A percentile compares a stretch with the other conserved stretches of the same genome.
Evolutionary conservation across 805 yeast species (phyloP).

Genomic region (Tetrapisispora nanseiensis): DNA sequence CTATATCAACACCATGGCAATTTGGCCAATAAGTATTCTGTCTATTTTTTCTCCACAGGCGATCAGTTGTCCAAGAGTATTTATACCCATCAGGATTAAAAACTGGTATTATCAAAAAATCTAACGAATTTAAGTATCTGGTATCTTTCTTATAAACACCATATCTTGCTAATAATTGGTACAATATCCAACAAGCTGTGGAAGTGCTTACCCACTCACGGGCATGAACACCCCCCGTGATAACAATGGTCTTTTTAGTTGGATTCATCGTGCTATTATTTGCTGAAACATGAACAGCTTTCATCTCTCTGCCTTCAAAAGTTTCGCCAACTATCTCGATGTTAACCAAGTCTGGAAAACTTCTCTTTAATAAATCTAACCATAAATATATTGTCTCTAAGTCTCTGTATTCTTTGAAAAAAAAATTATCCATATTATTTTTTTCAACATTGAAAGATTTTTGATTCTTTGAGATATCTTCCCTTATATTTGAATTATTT

Average conservation of each 20-base stretch:
- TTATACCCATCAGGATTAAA: constrained; percentile 88
- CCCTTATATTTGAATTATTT: not conserved
- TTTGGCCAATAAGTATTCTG: constrained; percentile 58
- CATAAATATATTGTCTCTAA: constrained; percentile 61
- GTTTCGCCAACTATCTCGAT: constrained; percentile 68
- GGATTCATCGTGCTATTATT: constrained; percentile 32
- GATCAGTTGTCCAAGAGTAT: constrained; percentile 68
- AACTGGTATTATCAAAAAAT: constrained; percentile 71
- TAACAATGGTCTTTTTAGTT: constrained; percentile 54
- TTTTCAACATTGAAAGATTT: not conserved
- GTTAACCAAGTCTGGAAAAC: constrained; percentile 55
- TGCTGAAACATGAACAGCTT: constrained; percentile 54
- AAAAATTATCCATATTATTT: constrained; percentile 35
- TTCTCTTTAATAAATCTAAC: constrained; percentile 50
- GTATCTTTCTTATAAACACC: constrained; percentile 35
- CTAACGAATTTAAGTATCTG: constrained; percentile 45
- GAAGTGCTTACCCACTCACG: constrained; percentile 83
- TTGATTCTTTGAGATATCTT: not conserved
- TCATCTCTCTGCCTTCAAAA: constrained; percentile 60
- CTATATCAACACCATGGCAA: constrained; percentile 80
- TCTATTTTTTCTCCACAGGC: constrained; percentile 84
- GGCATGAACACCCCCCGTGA: constrained; percentile 82
- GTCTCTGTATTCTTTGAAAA: constrained; percentile 63
- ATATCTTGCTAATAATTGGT: constrained; percentile 38
- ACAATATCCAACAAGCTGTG: constrained; percentile 49